A percentile compares a stretch with the other conserved stretches of the same genome.
phyloP scores from a whole-genome alignment of 2,329 filamentous ascomycete genomes.

The Hypoxylon sp. region DNA sequence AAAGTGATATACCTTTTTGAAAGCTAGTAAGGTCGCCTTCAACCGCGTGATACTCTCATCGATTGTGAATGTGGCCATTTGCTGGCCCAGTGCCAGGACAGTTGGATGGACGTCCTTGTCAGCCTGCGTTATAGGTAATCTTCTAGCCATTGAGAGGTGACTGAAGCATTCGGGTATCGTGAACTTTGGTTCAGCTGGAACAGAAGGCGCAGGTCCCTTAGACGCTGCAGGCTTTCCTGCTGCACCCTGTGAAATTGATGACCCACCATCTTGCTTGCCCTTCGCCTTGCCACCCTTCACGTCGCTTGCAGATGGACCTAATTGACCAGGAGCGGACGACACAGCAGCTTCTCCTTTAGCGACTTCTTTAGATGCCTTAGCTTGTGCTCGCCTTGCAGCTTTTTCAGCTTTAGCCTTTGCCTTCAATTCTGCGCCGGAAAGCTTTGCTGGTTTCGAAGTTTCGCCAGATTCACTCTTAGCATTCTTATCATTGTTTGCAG shows the following conservation, averaged over 20 bases:
- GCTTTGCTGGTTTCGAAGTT: conserved; percentile 63
- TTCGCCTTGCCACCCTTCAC: conserved; percentile 65
- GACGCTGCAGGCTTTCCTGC: conserved; percentile 51
- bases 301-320: conserved; percentile 58
- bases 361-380: conserved; percentile 70
- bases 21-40: conserved; percentile 88
- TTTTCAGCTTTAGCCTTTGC: conserved; percentile 93
- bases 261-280: conserved; percentile 62
- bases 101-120: conserved; percentile 88
- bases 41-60: conserved; percentile 91
- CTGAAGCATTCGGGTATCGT: conserved; percentile 82
- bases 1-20: conserved; percentile 80
- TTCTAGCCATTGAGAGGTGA: conserved; percentile 80
- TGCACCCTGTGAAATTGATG: conserved; percentile 50
- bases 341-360: conserved; percentile 57
- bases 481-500: conserved; percentile 44
- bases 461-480: conserved; percentile 46
- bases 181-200: conserved; percentile 71
- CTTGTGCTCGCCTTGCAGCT: conserved; percentile 83
- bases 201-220: conserved; percentile 57
- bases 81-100: conserved; percentile 86
- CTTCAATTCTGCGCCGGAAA: conserved; percentile 85
- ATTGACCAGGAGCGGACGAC: conserved; percentile 54
- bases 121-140: conserved; percentile 69
- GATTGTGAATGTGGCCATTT: conserved; percentile 90